Conservation (phyloP, 2,329 filamentous ascomycete genomes). For the Leptographium flavum region DNA sequence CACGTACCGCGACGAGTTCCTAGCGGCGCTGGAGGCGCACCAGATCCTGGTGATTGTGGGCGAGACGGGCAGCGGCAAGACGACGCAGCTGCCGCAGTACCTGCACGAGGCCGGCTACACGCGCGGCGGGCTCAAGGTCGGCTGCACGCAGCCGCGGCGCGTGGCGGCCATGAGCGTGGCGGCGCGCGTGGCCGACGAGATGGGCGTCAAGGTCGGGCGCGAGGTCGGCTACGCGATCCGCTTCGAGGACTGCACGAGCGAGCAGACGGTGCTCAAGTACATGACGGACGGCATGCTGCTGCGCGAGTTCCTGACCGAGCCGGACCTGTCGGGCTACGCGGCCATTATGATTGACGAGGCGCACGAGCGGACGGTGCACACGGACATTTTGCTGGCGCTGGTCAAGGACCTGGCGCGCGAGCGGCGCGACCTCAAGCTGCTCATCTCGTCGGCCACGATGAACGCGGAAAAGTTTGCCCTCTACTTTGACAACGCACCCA, state of each 20-base stretch:
- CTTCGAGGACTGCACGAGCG: slow-evolving; percentile 83
- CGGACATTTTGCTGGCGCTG: slow-evolving; percentile 77
- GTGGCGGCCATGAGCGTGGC: slow-evolving; percentile 97
- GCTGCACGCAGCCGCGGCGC: slow-evolving; percentile 85
- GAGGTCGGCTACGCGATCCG: slow-evolving; percentile 92
- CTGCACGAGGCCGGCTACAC: slow-evolving; percentile 84
- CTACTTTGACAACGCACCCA: slow-evolving; percentile 85
- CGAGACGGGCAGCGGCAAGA: slow-evolving; percentile 91
- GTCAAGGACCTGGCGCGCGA: slow-evolving; percentile 79
- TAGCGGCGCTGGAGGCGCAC: slow-evolving; percentile 72
- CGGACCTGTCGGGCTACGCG: slow-evolving; percentile 67
- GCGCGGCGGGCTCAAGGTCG: slow-evolving; percentile 69
- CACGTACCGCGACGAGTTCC: slow-evolving; percentile 68
- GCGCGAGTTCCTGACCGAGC: slow-evolving; percentile 79
- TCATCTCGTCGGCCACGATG: slow-evolving; percentile 91
- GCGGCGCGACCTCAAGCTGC: slow-evolving; percentile 70
- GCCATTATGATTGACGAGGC: slow-evolving; percentile 93
- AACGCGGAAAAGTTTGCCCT: slow-evolving; percentile 83
- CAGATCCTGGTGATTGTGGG: slow-evolving; percentile 87
- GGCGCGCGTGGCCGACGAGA: slow-evolving; percentile 88
- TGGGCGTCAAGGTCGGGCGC: slow-evolving; percentile 76
- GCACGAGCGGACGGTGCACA: slow-evolving; percentile 83
- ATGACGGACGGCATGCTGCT: slow-evolving; percentile 96
- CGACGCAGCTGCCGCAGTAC: slow-evolving; percentile 89
- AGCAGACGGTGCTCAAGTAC: slow-evolving; percentile 87